Conservation (phyloP, 257 asterid species). For the Scutellaria minor region DNA sequence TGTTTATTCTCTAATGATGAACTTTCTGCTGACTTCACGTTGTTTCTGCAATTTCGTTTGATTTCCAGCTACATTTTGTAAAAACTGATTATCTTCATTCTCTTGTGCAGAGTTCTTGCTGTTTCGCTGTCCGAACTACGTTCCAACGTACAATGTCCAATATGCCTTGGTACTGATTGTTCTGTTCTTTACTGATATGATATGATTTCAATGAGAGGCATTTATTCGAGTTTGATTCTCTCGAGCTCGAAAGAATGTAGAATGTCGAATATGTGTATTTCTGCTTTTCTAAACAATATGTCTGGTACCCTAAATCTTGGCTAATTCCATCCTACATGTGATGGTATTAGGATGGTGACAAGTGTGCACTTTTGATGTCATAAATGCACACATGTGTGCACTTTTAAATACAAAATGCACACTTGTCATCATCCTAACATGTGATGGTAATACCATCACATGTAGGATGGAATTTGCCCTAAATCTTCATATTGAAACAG, state of each 20-base stretch:
- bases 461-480: too few relatives aligned
- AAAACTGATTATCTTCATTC: not conserved
- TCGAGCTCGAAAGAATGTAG: not conserved
- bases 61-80: not conserved
- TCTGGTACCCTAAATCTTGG: too few relatives aligned
- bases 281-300: not conserved
- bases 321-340: too few relatives aligned
- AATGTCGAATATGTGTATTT: not conserved
- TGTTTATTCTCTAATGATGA: not conserved
- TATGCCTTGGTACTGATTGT: conserved; percentile 40
- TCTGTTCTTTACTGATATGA: conserved; percentile 8
- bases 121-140: conserved; percentile 8
- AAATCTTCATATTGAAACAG: too few relatives aligned
- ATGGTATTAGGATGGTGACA: too few relatives aligned
- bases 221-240: not conserved
- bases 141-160: conserved; percentile 34
- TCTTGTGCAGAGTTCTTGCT: conserved; percentile 10
- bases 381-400: too few relatives aligned
- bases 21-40: not conserved
- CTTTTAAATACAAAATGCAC: too few relatives aligned
- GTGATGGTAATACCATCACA: too few relatives aligned
- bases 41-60: not conserved
- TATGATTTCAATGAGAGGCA: not conserved
- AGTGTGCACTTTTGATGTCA: too few relatives aligned
- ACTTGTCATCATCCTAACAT: too few relatives aligned